Conservation (phyloP, 768 basidiomycete species). For the Rhizopogon vesiculosus region DNA sequence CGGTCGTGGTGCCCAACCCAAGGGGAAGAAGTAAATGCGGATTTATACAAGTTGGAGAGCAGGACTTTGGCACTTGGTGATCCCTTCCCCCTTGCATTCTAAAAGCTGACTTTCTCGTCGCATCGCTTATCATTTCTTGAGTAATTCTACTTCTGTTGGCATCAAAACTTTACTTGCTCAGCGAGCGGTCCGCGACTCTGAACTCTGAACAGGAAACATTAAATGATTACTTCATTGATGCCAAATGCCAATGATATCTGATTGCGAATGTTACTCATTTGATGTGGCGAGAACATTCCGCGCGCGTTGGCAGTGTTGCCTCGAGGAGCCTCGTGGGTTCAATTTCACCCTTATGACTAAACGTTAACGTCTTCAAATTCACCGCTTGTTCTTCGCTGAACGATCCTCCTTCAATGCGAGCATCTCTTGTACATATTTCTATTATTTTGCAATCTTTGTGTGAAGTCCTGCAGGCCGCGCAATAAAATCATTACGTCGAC, state of each 20-base stretch:
- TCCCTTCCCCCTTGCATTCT: neutral
- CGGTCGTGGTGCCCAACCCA: neutral
- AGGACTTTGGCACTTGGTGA: neutral
- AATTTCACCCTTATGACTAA: neutral
- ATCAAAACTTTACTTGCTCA: neutral
- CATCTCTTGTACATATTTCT: neutral
- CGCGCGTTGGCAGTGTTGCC: neutral
- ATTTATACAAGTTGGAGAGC: neutral
- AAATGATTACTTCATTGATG: no score
- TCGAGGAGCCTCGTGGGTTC: neutral
- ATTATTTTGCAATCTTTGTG: neutral
- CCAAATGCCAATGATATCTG: no score
- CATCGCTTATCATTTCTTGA: neutral
- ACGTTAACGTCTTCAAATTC: no score
- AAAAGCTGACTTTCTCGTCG: neutral
- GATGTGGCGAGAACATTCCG: neutral
- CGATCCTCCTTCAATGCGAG: neutral
- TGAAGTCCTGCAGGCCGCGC: neutral
- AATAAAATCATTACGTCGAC: neutral
- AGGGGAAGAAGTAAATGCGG: neutral
- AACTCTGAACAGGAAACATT: neutral
- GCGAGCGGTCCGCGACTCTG: neutral
- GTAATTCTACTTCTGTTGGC: neutral
- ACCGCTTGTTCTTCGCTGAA: neutral
- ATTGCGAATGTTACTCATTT: no score